Conservation (phyloP, 2,329 filamentous ascomycete genomes). For the Chalaropsis ovoidea region DNA sequence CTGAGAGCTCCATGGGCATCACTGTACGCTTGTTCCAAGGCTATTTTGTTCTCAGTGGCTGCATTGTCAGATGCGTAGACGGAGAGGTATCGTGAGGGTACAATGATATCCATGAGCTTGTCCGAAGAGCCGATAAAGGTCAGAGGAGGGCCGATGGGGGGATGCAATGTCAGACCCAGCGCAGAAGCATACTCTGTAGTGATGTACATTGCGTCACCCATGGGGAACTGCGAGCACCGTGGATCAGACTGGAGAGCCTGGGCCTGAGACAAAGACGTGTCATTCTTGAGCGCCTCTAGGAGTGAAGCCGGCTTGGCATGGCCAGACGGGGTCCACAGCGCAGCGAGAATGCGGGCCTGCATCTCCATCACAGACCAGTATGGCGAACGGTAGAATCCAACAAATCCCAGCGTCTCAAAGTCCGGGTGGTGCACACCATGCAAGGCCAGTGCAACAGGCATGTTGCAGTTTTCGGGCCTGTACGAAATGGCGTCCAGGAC, state of each 20-base stretch:
- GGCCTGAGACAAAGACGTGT: constrained; percentile 39
- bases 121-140: constrained; percentile 37
- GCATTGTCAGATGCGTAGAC: constrained; percentile 34
- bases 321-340: constrained; percentile 44
- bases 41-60: constrained; percentile 35
- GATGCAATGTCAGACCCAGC: constrained; percentile 41
- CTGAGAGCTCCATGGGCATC: constrained; percentile 37
- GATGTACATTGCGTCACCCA: constrained; percentile 69
- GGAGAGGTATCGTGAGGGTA: constrained; percentile 46
- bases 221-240: constrained; percentile 61
- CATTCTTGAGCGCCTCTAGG: constrained; percentile 30
- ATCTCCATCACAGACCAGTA: constrained; percentile 85
- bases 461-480: constrained; percentile 42
- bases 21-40: constrained; percentile 39
- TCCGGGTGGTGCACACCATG: constrained; percentile 53
- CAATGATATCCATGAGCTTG: constrained; percentile 43
- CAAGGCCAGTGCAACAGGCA: constrained; percentile 58
- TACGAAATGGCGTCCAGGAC: constrained; percentile 50
- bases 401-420: constrained; percentile 59
- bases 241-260: constrained; percentile 43
- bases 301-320: constrained; percentile 15
- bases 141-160: constrained; percentile 28
- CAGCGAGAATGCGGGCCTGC: constrained; percentile 61
- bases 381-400: constrained; percentile 73
- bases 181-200: constrained; percentile 59